Base-by-base conservation (phyloP, 805 yeast genomes). In the Grigorovia transvaalensis region DNA sequence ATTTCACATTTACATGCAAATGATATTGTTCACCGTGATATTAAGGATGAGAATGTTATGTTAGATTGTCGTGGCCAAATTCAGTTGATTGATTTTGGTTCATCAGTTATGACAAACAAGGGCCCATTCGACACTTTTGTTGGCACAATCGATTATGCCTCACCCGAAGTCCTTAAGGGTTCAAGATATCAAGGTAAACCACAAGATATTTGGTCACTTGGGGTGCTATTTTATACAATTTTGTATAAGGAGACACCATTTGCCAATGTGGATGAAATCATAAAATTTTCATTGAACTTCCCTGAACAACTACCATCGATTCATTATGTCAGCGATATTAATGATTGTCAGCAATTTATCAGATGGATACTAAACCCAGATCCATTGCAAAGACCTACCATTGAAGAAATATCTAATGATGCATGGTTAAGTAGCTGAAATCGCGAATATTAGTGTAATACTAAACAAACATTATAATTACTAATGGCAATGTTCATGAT, bases 61-160 rank as follows among this genome's bases (percentile, higher is more conserved):
- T 84, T 91, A 47, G 96, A 90, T 60, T 81, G 81, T 51, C 75
- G 81, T 52, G 93, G 93, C 1, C 74, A 78, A 40, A 82, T 88
- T 50, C 89, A 89, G 65, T 72, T 91, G 55, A 90, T 91, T 62
- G 98, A 91, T 69, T 91, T 88, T 67, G 98, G 98, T 0, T 84
- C 95, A 44, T 95, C 97, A 0, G 78, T 81, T n/a, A 79, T 77
- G 56, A 15, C 42, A 38, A 38, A 38, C 15, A 88, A 81, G 68
- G 98, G 97, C 0, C 98, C 98, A 2, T 91, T 91, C 68, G 96
- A 89, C 57, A 96, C 90, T 1, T 91, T 91, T 70, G 97, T 91
- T 1, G 98, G 99, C 1, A 91, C 99, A 0, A 81, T 91, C 40
- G 97, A 93, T 66, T 91, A 90, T 66, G 97, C 98, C 0, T 93